Evolutionary conservation across 2,329 filamentous ascomycete genomes (phyloP), one percentile per base, ranked within the genome.

Genomic region (Waltergamsia citrina): DNA sequence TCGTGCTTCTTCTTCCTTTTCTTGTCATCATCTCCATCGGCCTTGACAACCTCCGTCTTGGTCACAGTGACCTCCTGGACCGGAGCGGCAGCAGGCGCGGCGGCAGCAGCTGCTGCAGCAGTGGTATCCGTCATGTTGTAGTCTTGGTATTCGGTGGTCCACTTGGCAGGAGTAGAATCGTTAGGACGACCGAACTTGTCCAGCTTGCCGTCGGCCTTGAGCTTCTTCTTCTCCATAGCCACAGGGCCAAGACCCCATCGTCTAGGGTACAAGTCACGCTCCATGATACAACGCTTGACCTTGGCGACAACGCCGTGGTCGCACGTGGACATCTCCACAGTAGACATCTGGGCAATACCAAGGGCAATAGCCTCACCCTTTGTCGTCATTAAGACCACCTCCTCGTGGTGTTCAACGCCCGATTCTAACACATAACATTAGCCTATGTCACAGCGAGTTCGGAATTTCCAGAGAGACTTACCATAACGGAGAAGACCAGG

Each of bases 271-370:
- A 96, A 73, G 58, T 96, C 92, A 51, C 92, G 85, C 73, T 98
- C 92, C 92, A 98, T 98, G 62, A 98, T 98, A 63, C 88, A 94
- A 51, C 92, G 82, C 81, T 98, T 98, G 58, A 98, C 86, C 73
- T 95, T 96, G 49, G 92, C 92, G 39, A 96, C 90, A 38, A 95
- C 87, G 50, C 92, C 92, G 63, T 98, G 92, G 56, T 96, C 88
- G 63, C 92, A 96, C 22, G 87, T 90, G 20, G 86, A 86, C 63
- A 98, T 85, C 67, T 96, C 92, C 32, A 95, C 87, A 3, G 88
- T 94, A 25, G 87, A 94, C 92, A 98, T 98, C 61, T 94, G 85
- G 14, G 92, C 87, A 51, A 95, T 94, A 51, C 84, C 92, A 41
- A 98, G 76, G 39, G 92, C 92, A 53, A 98, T 95, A 29, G 92